Evolutionary conservation across 75 land plant species (phyloP), one percentile per base, ranked within the genome.

Genomic region (Azolla pinnata): DNA sequence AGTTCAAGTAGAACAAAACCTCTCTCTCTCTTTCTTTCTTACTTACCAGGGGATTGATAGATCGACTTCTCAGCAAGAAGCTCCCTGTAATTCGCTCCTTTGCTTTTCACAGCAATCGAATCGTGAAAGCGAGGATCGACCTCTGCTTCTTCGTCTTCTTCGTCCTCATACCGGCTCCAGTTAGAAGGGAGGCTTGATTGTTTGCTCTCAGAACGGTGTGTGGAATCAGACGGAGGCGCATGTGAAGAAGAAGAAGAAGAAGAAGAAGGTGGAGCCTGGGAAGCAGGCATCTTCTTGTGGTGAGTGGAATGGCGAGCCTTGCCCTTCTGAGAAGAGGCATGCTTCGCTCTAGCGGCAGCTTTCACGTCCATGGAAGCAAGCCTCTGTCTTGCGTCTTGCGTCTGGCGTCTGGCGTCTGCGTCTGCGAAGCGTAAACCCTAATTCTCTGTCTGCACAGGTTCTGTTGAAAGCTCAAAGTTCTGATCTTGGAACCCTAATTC

Each of bases 121-220:
- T 27, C 54, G 27, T 4, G 12, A 3, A 18, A 3, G 3, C 51
- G 18, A 12, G 9, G 19, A 8, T 48, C 18, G 12, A 3, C 16
- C 2, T 25, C 24, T 2, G 14, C 49, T 52, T 27, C 29, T 25
- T 27, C 54, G 24, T 52, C 54, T 52, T 52, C 29, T 23, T 52
- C 54, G 24, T 52, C 54, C 2, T 52, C 54, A 52, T 52, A 52
- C 7, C 54, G 54, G 28, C 54, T 52, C 54, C 54, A 52, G 29
- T 52, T 52, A 52, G 54, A 52, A 52, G 54, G 54, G 16, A 52
- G 24, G 2, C 27, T 3, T 7, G 10, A 3, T 9, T 27, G 7
- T 29, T 52, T 52, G 3, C 27, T 52, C 10, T 27, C 29, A 4
- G 28, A 29, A 24, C 4, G 29, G 2, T 3, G 29, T 7, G 18